Base-by-base conservation (phyloP, 805 yeast genomes). In the Saturnispora diversa region DNA sequence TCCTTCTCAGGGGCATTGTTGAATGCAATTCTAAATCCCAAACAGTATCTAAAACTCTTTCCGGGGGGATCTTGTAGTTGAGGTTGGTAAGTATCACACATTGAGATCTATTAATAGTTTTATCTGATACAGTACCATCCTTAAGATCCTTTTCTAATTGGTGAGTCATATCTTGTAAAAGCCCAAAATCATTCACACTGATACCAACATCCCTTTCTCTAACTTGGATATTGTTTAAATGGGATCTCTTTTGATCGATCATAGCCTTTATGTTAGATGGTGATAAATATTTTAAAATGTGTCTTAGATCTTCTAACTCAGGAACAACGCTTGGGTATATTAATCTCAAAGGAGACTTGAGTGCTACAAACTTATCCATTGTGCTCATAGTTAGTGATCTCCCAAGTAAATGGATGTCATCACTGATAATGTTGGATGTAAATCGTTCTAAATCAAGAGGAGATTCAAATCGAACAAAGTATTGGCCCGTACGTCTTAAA, bases 21-120 rank as follows among this genome's bases (percentile, higher is more conserved):
- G 15, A 9, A 19, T 39, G 34, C n/a, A 39, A 22, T 15, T 39
- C 24, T 3, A 39, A 23, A 21, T 39, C 42, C 42, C 42, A 39
- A 11, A 39, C 33, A 8, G 16, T 21, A 13, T 24, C 28, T 23
- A 26, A 11, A 7, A 39, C 20, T 6, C 42, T 15, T n/a, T 16
- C 6, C 5, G 10, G 13, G 20, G 16, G 24, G n/a, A 39, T 8
- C 27, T 27, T 39, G 28, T 19, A 32, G 17, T 25, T 31, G 13
- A 39, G 12, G 25, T 39, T 39, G 17, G 33, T 11, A 9, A 39
- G 19, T 3, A 39, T 10, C 7, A 39, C 36, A 24, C 42, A 39
- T 15, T 39, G 37, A 11, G 37, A 27, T 24, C 42, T 15, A 8
- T 39, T n/a, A 12, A 39, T 24, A 13, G 40, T n/a, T n/a, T n/a